Evolutionary conservation across 331 rosid species (phyloP).

Genomic region (Telfairia occidentalis): DNA sequence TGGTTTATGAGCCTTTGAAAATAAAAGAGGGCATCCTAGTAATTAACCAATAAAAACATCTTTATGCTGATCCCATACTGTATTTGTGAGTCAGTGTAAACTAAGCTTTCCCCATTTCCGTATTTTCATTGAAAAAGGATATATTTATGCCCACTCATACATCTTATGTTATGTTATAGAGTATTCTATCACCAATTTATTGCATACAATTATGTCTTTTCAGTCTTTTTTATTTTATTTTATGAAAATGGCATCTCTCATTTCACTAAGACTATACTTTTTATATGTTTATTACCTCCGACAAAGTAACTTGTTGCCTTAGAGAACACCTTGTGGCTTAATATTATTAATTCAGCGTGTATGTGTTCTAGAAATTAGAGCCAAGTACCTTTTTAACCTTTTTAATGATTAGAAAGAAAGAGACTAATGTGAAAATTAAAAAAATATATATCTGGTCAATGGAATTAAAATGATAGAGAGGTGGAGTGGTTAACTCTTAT

Average conservation of each 20-base stretch:
- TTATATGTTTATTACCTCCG: not conserved
- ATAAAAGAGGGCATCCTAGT: not conserved
- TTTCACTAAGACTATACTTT: not conserved
- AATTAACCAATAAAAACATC: not conserved
- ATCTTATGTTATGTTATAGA: not conserved
- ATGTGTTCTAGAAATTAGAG: not conserved
- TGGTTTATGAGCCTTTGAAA: not conserved
- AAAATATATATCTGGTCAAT: not conserved
- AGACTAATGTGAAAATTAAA: not conserved
- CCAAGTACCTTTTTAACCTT: not conserved
- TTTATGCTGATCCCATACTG: not conserved
- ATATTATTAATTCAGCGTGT: not conserved
- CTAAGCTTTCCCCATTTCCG: not conserved
- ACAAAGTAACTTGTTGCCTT: not conserved
- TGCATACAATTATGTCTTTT: not conserved
- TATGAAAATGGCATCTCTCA: not conserved
- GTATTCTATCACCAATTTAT: not conserved
- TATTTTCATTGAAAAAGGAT: not conserved
- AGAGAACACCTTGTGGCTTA: not conserved
- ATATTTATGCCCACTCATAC: not conserved
- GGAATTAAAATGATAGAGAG: not conserved
- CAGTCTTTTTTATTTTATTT: not conserved
- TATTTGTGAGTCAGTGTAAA: not conserved
- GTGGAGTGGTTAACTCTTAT: not conserved
- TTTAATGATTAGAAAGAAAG: not conserved